Evolutionary conservation across 2,329 filamentous ascomycete species (phyloP).

Genomic region (Fusarium nodosum): DNA sequence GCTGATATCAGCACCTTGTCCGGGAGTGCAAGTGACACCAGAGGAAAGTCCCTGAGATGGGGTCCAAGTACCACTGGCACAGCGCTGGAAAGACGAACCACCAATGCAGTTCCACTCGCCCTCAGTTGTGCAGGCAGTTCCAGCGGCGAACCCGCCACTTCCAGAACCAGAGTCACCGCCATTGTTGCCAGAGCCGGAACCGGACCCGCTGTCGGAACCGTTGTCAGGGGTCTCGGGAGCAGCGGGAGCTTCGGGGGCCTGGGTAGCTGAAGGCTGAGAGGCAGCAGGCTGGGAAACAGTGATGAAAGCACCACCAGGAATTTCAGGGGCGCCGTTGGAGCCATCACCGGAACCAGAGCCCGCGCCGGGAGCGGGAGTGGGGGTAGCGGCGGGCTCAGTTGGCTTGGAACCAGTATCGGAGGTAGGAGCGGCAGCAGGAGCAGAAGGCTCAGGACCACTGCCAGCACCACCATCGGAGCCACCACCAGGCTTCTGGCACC

Average conservation of each 20-base stretch:
- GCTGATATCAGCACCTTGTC: constrained; percentile 57
- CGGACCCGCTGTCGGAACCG: neutral
- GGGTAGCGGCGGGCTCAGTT: constrained; percentile 7
- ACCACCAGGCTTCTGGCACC: neutral
- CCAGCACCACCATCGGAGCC: neutral
- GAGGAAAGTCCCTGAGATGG: constrained; percentile 57
- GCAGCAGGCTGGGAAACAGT: constrained; percentile 49
- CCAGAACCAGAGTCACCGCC: constrained; percentile 40
- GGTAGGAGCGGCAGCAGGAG: constrained; percentile 51
- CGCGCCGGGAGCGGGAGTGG: neutral
- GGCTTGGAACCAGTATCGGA: neutral
- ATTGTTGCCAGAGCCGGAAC: neutral
- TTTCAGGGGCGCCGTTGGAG: rapidly evolving
- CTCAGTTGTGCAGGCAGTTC: constrained; percentile 62
- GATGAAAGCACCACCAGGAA: constrained; percentile 60
- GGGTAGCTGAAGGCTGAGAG: constrained; percentile 28
- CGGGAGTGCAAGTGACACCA: constrained; percentile 61
- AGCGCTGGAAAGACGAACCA: constrained; percentile 67
- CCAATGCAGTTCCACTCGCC: constrained; percentile 68
- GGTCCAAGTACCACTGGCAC: constrained; percentile 67
- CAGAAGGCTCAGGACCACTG: neutral
- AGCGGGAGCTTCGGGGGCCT: constrained; percentile 7
- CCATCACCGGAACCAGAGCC: neutral
- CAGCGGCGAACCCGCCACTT: constrained; percentile 54
- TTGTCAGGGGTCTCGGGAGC: neutral